Evolutionary conservation across 495 filamentous ascomycete genomes (phyloP), one percentile per base, ranked within the genome.

Genomic region (Penicillium bovifimosum): DNA sequence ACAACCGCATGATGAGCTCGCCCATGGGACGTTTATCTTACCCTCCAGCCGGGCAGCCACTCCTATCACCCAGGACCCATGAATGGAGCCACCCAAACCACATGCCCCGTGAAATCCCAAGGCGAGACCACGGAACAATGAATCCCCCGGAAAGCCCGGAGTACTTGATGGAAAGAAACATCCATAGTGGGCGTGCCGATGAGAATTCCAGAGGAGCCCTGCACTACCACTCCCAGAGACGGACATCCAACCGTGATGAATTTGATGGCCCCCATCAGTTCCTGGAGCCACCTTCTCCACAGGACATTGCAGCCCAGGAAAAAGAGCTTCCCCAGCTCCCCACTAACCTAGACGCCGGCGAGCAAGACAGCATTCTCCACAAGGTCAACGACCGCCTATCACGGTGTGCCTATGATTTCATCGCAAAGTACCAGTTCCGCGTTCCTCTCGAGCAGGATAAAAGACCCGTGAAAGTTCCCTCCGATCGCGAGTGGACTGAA

Each of bases 401-500:
- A 39, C 84, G 85, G 65, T 91, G 87, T 66, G 89, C 88, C 26
- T 95, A 85, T 76, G 86, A 91, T 75, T 95, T 92, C 67, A 81
- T 95, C 59, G 88, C 88, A 60, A 88, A 86, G 69, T 92, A 91
- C 64, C 86, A 90, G 66, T 95, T 95, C 64, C 89, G 87, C 9
- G 88, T 95, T 61, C 89, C 89, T 13, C 59, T 92, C 61, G 86
- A 89, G 59, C 67, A 77, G 62, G 86, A 91, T 69, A 89, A 90
- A 77, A 80, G 88, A 60, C 83, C 82, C 28, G 88, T 95, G 55
- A 83, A 85, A 63, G 75, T 83, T 35, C 86, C 89, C 28, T 82
- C 84, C 59, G 89, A 95, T 68, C 79, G 88, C 53, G 89, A 91
- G 68, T 95, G 89, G 88, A 91, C 87, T 57, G 89, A 95, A 65